Evolutionary conservation across 139 green algal genomes (phyloP), one percentile per base, ranked within the genome.

Genomic region (Chlamydomonas sp.): DNA sequence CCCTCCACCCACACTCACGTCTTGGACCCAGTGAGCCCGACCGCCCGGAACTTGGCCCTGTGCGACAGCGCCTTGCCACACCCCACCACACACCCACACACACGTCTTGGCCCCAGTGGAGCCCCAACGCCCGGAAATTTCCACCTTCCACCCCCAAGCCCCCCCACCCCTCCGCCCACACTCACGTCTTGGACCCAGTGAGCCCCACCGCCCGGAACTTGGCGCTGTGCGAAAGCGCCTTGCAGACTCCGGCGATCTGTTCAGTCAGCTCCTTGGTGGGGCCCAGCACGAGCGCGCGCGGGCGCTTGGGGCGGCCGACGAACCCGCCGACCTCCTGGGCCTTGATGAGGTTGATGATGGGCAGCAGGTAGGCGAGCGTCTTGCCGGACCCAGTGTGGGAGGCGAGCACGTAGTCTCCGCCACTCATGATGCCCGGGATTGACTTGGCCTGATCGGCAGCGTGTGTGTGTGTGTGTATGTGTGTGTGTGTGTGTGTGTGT

Each of bases 341-440:
- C 71, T 91, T 92, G 4, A 96, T 62, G 24, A 75, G 34, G 37
- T 96, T 71, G 48, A n/a, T n/a, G n/a, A n/a, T n/a, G n/a, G n/a
- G n/a, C n/a, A n/a, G n/a, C n/a, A n/a, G 87, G 82, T 98, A 98
- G 0, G 90, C 90, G 10, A 98, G 79, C 0, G 93, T 98, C 71
- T 98, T 98, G 39, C 93, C 93, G 16, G 80, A 91, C 16, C 93
- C 93, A 13, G 93, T 98, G 74, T 98, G 93, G 0, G 91, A 97
- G 5, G 89, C 90, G 20, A 96, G 60, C 34, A 95, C 29, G 30
- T 90, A 69, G 69, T 93, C 78, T 0, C 78, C 67, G 22, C 76
- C 78, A 6, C 36, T 22, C 24, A 96, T 54, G 29, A 94, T 79
- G 3, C 75, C 81, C 2, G 86, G 90, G 16, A 97, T 85, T 1